Evolutionary conservation across 257 asterid genomes (phyloP).

Genomic region (Ilex asprella): DNA sequence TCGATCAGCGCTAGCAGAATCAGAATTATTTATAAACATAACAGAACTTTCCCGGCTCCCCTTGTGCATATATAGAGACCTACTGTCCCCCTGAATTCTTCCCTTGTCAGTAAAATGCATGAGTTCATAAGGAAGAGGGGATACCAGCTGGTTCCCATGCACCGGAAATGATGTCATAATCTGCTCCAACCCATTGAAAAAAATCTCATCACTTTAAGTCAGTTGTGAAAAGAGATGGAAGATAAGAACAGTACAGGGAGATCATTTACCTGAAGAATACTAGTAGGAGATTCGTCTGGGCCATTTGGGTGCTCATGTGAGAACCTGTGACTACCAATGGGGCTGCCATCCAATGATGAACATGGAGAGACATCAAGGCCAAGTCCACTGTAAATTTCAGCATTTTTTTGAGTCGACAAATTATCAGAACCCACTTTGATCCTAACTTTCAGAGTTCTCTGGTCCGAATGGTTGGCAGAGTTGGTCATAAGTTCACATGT

Average conservation of each 20-base stretch:
- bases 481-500: slow-evolving; percentile 36
- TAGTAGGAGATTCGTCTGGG: slow-evolving; percentile 74
- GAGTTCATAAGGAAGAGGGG: slow-evolving; percentile 75
- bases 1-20: slow-evolving; percentile 37
- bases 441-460: slow-evolving; percentile 72
- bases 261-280: slow-evolving; percentile 80
- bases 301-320: slow-evolving; percentile 31
- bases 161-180: slow-evolving; percentile 70
- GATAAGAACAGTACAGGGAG: slow-evolving; percentile 15
- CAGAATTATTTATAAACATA: slow-evolving; percentile 41
- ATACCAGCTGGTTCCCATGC: slow-evolving; percentile 37
- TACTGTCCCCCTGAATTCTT: slow-evolving; percentile 36
- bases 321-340: slow-evolving; percentile 48
- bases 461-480: slow-evolving; percentile 44
- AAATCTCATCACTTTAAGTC: slow-evolving; percentile 2
- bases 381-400: slow-evolving; percentile 88
- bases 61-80: slow-evolving; percentile 29
- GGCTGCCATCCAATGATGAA: slow-evolving; percentile 77
- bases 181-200: slow-evolving; percentile 36
- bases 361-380: slow-evolving; percentile 92
- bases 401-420: slow-evolving; percentile 62
- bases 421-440: slow-evolving; percentile 79
- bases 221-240: slow-evolving; percentile 7
- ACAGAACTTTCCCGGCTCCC: slow-evolving; percentile 30
- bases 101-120: slow-evolving; percentile 38